phyloP scores from a whole-genome alignment of 2,329 filamentous ascomycete species.

The Hymenoscyphus fructigenus region DNA sequence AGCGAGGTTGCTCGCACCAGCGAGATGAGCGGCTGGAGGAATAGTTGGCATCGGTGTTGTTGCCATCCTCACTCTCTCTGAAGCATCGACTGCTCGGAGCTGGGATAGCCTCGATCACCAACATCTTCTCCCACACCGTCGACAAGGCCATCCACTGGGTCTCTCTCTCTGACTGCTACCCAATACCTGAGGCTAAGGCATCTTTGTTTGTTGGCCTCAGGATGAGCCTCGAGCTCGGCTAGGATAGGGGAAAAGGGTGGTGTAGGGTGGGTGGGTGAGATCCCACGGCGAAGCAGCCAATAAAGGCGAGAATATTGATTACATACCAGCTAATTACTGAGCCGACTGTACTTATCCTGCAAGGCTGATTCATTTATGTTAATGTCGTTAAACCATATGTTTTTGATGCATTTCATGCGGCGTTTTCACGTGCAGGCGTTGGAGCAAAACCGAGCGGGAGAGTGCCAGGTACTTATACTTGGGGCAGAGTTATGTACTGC shows the following conservation, averaged over 20 bases:
- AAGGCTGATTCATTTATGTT: not conserved
- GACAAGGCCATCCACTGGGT: not conserved
- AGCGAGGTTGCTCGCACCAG: not conserved
- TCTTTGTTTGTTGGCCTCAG: not conserved
- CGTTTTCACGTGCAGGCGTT: not conserved
- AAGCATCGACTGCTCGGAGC: not conserved
- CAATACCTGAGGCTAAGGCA: not conserved
- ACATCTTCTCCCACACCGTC: not conserved
- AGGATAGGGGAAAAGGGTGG: not conserved
- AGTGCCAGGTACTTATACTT: conserved; percentile 1
- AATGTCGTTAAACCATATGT: not conserved
- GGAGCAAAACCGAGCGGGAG: not conserved
- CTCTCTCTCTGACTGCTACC: not conserved
- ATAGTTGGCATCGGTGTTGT: not conserved
- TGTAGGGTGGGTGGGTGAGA: not conserved
- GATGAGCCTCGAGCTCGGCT: not conserved
- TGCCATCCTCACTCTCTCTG: not conserved
- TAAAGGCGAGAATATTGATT: not conserved
- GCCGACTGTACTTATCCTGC: not conserved
- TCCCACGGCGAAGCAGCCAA: not conserved
- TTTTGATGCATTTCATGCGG: not conserved
- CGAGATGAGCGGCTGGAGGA: not conserved
- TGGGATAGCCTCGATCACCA: too few species aligned
- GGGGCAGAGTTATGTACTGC: not conserved
- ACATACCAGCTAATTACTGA: not conserved